Percentiles rank a stretch among this genome's conserved stretches.
Evolutionary conservation across 2,329 filamentous ascomycete species (phyloP).

Genomic region (Pseudogymnoascus sp.): DNA sequence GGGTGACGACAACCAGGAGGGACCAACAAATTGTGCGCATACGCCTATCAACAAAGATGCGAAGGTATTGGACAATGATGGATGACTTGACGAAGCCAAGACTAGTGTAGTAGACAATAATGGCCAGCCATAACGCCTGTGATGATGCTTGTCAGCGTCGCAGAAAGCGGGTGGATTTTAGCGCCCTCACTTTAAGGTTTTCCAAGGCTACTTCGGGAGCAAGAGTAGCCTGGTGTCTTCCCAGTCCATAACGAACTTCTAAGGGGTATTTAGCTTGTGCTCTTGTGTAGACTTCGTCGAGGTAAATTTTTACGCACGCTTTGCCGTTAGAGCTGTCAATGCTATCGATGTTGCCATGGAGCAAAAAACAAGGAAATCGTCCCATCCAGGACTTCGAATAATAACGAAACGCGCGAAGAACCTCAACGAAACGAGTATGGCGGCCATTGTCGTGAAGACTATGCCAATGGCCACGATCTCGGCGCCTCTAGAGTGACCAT

Average conservation of each 20-base stretch:
- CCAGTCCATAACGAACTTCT: conserved; percentile 24
- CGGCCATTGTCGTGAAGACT: conserved; percentile 12
- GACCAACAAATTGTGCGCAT: conserved; percentile 19
- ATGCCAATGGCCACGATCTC: neutral
- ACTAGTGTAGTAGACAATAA: conserved; percentile 30
- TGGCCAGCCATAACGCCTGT: conserved; percentile 29
- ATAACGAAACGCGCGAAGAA: conserved; percentile 15
- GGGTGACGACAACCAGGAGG: conserved; percentile 12
- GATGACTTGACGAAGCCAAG: conserved; percentile 32
- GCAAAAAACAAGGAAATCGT: conserved; percentile 16
- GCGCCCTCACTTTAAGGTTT: conserved; percentile 20
- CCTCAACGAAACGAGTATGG: conserved; percentile 11
- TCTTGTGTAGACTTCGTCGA: neutral
- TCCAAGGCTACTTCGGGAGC: conserved; percentile 16
- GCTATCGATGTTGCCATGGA: conserved; percentile 16
- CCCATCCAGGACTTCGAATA: conserved; percentile 14
- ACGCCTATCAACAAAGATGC: conserved; percentile 29
- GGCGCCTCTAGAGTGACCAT: neutral
- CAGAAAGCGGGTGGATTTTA: conserved; percentile 13
- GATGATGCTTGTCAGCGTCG: neutral
- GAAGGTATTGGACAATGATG: conserved; percentile 34
- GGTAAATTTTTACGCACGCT: neutral
- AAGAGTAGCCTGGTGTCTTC: conserved; percentile 19
- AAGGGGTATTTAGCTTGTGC: conserved; percentile 9
- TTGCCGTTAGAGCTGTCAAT: conserved; percentile 6